These are phyloP conservation scores for Marsdenia floribunda DNA, from an alignment of 257 asterid species.

Conservation along the genomic window DNA sequence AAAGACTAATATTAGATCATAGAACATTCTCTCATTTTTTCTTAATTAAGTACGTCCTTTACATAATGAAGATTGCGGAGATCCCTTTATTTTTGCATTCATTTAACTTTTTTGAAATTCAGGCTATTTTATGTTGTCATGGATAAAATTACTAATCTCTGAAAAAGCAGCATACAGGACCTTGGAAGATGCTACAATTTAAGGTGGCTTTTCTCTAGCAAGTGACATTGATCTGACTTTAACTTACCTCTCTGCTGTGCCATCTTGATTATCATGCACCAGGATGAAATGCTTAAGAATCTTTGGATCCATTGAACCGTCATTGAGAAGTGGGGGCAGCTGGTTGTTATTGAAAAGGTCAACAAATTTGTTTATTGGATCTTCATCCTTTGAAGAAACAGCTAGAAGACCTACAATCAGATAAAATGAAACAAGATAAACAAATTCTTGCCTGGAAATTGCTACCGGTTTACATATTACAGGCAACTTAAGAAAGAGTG, in stretches of 20 bases:
- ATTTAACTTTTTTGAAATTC: background rate
- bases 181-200: background rate
- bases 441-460: slow-evolving; percentile 14
- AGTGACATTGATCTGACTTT: background rate
- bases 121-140: background rate
- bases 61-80: background rate
- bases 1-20: background rate
- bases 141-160: background rate
- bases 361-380: slow-evolving; percentile 71
- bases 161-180: too few species aligned
- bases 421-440: slow-evolving; percentile 23
- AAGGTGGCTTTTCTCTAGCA: slow-evolving; percentile 2
- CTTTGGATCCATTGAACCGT: slow-evolving; percentile 96
- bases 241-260: slow-evolving; percentile 55
- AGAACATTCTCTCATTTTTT: background rate
- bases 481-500: slow-evolving; percentile 1
- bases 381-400: slow-evolving; percentile 82
- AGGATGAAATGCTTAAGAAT: slow-evolving; percentile 79
- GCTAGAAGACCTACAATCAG: slow-evolving; percentile 69
- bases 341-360: slow-evolving; percentile 76
- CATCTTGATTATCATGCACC: slow-evolving; percentile 76
- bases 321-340: slow-evolving; percentile 79
- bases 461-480: background rate
- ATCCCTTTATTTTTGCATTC: background rate
- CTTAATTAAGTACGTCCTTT: background rate